Conservation (phyloP, 2,329 filamentous ascomycete genomes). For the Exophiala spinifera region DNA sequence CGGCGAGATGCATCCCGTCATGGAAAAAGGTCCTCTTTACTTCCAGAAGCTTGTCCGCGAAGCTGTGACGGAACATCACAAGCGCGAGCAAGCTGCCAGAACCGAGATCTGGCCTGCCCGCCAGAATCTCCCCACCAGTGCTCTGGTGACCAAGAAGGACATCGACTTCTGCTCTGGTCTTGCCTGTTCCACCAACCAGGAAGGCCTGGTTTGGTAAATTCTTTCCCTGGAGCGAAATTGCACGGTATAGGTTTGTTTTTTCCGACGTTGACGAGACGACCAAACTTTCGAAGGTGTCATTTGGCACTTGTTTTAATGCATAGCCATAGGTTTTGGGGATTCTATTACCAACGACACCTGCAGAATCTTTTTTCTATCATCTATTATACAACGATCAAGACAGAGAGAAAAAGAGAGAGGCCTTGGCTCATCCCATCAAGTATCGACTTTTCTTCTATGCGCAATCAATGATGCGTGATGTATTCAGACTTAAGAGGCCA, state of each 20-base stretch:
- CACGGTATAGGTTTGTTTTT: background rate
- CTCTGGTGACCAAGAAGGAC: constrained; percentile 32
- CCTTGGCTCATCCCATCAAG: too few species aligned
- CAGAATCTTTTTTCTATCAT: too few species aligned
- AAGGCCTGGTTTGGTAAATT: constrained; percentile 9
- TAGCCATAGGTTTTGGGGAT: too few species aligned
- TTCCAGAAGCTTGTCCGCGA: constrained; percentile 55
- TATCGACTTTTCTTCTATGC: too few species aligned
- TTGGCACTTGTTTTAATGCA: too few species aligned
- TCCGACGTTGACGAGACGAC: too few species aligned
- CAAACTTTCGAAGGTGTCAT: too few species aligned
- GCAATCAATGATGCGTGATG: too few species aligned
- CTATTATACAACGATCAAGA: too few species aligned
- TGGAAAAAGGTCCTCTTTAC: constrained; percentile 58
- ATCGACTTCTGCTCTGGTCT: constrained; percentile 15
- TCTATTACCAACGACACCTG: too few species aligned
- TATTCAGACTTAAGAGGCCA: too few species aligned
- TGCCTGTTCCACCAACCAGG: constrained; percentile 6
- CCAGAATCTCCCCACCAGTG: constrained; percentile 33
- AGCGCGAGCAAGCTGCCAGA: constrained; percentile 44
- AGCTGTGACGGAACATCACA: constrained; percentile 47
- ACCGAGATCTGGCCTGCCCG: constrained; percentile 52
- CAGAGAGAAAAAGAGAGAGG: too few species aligned
- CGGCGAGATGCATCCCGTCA: constrained; percentile 59
- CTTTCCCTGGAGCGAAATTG: background rate